Conservation (phyloP, 345 rosid genomes). For the Euclidium syriacum region DNA sequence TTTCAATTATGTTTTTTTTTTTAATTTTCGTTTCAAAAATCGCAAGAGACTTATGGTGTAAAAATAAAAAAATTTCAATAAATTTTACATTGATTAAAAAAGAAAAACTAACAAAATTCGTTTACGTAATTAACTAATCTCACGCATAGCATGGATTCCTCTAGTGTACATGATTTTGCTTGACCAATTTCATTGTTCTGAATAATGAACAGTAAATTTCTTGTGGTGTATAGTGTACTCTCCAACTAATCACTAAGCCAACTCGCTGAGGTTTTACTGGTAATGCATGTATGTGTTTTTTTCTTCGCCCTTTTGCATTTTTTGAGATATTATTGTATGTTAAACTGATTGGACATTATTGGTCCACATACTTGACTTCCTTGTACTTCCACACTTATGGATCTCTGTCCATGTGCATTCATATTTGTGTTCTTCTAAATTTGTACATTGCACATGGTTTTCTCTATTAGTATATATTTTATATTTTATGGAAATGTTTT, state of each 20-base stretch:
- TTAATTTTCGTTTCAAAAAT: too few relatives aligned
- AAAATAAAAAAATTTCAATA: too few relatives aligned
- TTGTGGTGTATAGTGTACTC: neutral
- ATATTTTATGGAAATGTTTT: neutral
- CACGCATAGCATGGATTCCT: too few relatives aligned
- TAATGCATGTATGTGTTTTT: neutral
- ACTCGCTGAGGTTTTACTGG: neutral
- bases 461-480: neutral
- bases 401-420: slow-evolving; percentile 2
- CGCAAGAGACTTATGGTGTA: too few relatives aligned
- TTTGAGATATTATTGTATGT: neutral
- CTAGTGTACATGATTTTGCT: neutral
- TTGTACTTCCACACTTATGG: slow-evolving; percentile 17
- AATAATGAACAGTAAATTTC: neutral
- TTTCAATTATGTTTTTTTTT: too few relatives aligned
- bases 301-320: neutral
- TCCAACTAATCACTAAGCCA: slow-evolving; percentile 3
- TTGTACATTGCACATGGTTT: slow-evolving; percentile 4
- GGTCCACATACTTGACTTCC: slow-evolving; percentile 18
- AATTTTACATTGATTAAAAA: too few relatives aligned
- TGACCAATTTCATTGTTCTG: slow-evolving; percentile 10
- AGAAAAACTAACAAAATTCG: too few relatives aligned
- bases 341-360: slow-evolving; percentile 3
- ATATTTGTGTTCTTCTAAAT: neutral
- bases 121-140: too few relatives aligned